Conservation (phyloP, 306 rosid species). For the Begonia loranthoides region DNA sequence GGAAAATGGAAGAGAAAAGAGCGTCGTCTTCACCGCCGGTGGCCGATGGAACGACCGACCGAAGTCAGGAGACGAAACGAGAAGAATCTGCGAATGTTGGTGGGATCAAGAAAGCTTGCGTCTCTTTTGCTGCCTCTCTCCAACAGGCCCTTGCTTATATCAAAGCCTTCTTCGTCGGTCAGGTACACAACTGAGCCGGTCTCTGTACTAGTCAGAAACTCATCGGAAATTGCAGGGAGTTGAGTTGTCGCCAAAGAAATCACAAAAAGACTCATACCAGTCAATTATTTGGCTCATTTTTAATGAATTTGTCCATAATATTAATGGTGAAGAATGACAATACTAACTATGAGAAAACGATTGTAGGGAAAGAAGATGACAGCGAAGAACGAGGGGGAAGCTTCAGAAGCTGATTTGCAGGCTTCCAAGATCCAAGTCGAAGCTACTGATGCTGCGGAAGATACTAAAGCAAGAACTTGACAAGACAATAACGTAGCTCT, state of each 20-base stretch:
- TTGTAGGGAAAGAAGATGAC: conserved; percentile 21
- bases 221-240: too few relatives aligned
- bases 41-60: background rate
- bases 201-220: background rate
- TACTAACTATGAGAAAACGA: too few relatives aligned
- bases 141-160: conserved; percentile 17
- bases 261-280: too few relatives aligned
- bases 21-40: conserved; percentile 5
- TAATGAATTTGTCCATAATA: background rate
- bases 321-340: too few relatives aligned
- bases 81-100: conserved; percentile 2
- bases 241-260: too few relatives aligned
- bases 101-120: conserved; percentile 14
- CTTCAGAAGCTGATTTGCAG: conserved; percentile 20
- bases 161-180: conserved; percentile 27
- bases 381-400: conserved; percentile 30
- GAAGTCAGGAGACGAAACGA: background rate
- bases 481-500: background rate
- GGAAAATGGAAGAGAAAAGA: conserved; percentile 6
- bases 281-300: too few relatives aligned
- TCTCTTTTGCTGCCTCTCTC: conserved; percentile 8
- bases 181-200: conserved; percentile 8
- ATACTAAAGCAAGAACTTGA: conserved; percentile 17
- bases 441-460: conserved; percentile 30
- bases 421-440: conserved; percentile 33